Evolutionary conservation across 1,139 yeast species (phyloP), one percentile per base, ranked within the genome.

Genomic region (Kurtzmaniella quercitrusa): DNA sequence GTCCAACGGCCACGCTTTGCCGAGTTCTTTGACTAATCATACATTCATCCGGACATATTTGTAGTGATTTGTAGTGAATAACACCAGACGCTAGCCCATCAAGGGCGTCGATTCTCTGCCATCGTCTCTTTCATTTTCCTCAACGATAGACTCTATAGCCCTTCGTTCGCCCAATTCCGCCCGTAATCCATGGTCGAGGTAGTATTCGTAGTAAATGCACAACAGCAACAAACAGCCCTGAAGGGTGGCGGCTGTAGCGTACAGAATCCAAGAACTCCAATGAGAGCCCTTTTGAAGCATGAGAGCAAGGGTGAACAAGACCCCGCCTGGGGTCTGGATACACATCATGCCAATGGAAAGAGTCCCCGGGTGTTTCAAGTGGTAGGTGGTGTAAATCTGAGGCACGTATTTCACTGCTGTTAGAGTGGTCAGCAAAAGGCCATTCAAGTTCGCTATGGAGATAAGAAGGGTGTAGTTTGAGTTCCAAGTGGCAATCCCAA

Each of bases 311-410:
- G 94, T 78, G 82, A 93, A 88, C 2, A 86, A 49, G 53, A 78
- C 84, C 21, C 96, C 95, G 12, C 96, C 96, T 0, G 96, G 96
- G 15, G 95, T 87, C 59, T 89, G 96, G 50, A 89, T 76, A 44
- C 82, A 68, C 93, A 89, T 85, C 89, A 86, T 87, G 6, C 84
- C 79, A 18, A 86, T 71, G 0, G 95, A 85, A 33, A 89, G 70
- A 0, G 91, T 82, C 2, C 96, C 96, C 0, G 94, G 84, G 52
- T 83, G 91, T 55, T 84, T 83, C 46, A 87, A 71, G 2, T 54
- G 59, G 56, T 73, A 82, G 0, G 96, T 88, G 27, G 93, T 86
- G 51, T 69, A 63, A 11, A 89, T 75, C 61, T 89, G 96, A 0
- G 96, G 96, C 39, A 88, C 69, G 55, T 87, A 89, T 62, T 89